phyloP scores from a whole-genome alignment of 352 stramenopile species.

The Globisporangium polare region DNA sequence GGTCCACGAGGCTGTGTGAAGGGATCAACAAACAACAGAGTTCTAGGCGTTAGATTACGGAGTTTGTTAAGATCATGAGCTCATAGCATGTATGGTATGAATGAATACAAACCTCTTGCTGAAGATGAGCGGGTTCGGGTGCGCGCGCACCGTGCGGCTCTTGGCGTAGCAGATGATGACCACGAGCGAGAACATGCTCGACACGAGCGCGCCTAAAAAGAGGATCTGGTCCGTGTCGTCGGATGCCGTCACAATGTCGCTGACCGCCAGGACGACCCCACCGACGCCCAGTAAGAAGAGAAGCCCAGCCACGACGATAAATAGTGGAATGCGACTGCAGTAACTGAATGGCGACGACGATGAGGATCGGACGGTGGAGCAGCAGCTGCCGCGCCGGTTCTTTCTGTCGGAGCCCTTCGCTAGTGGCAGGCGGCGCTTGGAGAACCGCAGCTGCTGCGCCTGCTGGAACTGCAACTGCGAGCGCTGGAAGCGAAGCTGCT shows the following conservation, averaged over 20 bases:
- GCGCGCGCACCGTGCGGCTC: slow-evolving; percentile 49
- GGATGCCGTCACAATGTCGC: slow-evolving; percentile 7
- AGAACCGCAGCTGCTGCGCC: slow-evolving; percentile 17
- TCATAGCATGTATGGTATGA: neutral
- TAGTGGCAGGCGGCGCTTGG: slow-evolving; percentile 10
- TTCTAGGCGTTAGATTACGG: neutral
- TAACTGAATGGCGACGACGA: neutral
- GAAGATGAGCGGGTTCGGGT: slow-evolving; percentile 85
- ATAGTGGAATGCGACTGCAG: slow-evolving; percentile 18
- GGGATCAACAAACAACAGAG: neutral
- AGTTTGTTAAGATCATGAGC: neutral
- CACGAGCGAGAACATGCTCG: slow-evolving; percentile 60
- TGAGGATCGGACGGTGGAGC: neutral
- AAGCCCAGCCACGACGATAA: slow-evolving; percentile 29
- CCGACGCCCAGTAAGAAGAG: slow-evolving; percentile 36
- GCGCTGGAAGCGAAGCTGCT: slow-evolving; percentile 5
- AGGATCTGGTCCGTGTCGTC: slow-evolving; percentile 58
- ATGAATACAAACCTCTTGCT: slow-evolving; percentile 57
- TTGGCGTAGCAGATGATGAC: slow-evolving; percentile 69
- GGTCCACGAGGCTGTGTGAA: slow-evolving; percentile 49
- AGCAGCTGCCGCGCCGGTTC: too few species aligned
- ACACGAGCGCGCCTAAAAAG: slow-evolving; percentile 70
- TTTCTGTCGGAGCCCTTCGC: neutral
- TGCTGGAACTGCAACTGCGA: slow-evolving; percentile 16
- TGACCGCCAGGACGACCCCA: slow-evolving; percentile 30